phyloP scores from a whole-genome alignment of 495 filamentous ascomycete genomes.

The Talaromyces stipitatus region DNA sequence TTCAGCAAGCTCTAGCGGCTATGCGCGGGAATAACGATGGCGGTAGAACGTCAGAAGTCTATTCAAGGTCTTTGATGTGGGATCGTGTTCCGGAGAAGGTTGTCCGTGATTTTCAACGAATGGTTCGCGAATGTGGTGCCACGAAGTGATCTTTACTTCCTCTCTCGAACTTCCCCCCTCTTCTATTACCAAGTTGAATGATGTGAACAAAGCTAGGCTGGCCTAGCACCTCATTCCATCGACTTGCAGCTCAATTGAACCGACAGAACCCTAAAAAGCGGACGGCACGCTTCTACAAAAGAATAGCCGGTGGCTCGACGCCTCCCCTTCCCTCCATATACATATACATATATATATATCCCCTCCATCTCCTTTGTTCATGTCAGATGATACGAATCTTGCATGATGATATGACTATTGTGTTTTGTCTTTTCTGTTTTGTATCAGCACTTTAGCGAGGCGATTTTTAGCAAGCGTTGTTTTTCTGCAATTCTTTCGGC shows the following conservation, averaged over 20 bases:
- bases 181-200: not conserved
- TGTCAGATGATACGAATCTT: constrained; percentile 3
- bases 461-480: constrained; percentile 15
- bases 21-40: constrained; percentile 47
- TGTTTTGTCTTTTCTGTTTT: constrained; percentile 23
- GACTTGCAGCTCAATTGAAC: not conserved
- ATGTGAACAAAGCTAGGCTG: constrained; percentile 24
- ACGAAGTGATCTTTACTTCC: not conserved
- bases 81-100: constrained; percentile 88
- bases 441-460: constrained; percentile 14
- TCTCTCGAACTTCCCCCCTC: not conserved
- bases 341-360: not conserved
- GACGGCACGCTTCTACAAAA: constrained; percentile 6
- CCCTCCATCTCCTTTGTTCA: constrained; percentile 7
- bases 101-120: constrained; percentile 83
- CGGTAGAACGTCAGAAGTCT: constrained; percentile 55
- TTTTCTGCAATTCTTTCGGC: constrained; percentile 9
- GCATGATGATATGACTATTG: constrained; percentile 7
- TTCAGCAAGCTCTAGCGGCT: constrained; percentile 75
- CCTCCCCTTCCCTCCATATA: not conserved
- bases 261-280: constrained; percentile 1
- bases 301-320: constrained; percentile 3
- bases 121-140: constrained; percentile 57
- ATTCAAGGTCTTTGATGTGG: constrained; percentile 89
- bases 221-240: not conserved